These are phyloP conservation scores for Syncephalastrum contaminatum DNA, from an alignment of 371 early-diverging fungal genomes.

Conservation along the genomic window DNA sequence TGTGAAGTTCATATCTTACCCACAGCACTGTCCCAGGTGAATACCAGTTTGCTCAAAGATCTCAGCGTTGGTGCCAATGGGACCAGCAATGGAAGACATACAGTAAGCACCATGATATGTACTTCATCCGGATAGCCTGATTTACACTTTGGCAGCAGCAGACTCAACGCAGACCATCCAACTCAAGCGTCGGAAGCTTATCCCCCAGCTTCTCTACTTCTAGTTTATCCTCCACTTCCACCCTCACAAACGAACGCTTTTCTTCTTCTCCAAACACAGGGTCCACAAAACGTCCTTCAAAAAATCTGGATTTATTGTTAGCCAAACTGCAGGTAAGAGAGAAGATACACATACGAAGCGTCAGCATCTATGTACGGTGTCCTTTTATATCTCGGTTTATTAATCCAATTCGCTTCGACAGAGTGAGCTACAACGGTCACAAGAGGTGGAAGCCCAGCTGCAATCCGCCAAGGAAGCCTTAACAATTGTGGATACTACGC, in stretches of 20 bases:
- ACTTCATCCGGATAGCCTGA: neutral
- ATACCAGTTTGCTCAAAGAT: conserved; percentile 28
- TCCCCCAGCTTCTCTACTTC: conserved; percentile 9
- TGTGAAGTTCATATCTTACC: conserved; percentile 54
- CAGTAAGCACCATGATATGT: neutral
- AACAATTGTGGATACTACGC: conserved; percentile 17
- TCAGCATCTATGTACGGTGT: neutral
- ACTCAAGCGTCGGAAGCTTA: conserved; percentile 5
- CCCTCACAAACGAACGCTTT: conserved; percentile 3
- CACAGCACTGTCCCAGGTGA: conserved; percentile 39
- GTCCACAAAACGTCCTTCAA: conserved; percentile 9
- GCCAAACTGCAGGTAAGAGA: conserved; percentile 32
- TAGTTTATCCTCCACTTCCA: conserved; percentile 7
- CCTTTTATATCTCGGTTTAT: neutral
- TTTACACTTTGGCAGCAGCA: neutral
- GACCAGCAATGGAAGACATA: conserved; percentile 4
- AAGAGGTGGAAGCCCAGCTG: conserved; percentile 34
- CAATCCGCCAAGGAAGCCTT: conserved; percentile 26
- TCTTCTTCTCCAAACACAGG: conserved; percentile 1
- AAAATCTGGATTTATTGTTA: conserved; percentile 28
- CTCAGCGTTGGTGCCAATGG: conserved; percentile 15
- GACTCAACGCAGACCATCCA: conserved; percentile 14
- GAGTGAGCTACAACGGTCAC: conserved; percentile 37
- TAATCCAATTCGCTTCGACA: conserved; percentile 8
- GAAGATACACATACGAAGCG: neutral